phyloP scores from a whole-genome alignment of 257 asterid genomes.

The Agastache rugosa region DNA sequence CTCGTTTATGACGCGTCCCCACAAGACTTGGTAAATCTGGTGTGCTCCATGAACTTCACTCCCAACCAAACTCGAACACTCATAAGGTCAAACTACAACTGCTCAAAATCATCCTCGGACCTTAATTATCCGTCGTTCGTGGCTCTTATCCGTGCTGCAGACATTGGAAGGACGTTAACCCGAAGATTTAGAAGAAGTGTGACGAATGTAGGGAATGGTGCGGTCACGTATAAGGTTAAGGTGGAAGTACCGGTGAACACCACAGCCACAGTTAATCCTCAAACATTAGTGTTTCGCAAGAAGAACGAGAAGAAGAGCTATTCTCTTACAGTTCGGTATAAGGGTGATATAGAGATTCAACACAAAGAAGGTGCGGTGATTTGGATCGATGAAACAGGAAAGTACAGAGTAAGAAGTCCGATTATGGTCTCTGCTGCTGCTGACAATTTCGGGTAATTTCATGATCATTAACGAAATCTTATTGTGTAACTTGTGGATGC shows the following conservation, averaged over 20 bases:
- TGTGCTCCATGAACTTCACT: slow-evolving; percentile 52
- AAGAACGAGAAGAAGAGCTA: slow-evolving; percentile 45
- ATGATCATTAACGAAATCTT: neutral
- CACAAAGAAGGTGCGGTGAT: slow-evolving; percentile 40
- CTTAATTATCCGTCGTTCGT: slow-evolving; percentile 53
- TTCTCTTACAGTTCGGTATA: slow-evolving; percentile 36
- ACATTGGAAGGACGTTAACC: slow-evolving; percentile 22
- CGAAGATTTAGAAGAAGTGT: slow-evolving; percentile 41
- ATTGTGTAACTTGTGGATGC: neutral
- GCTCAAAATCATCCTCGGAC: slow-evolving; percentile 49
- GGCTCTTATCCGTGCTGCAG: slow-evolving; percentile 23
- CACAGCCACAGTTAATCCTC: slow-evolving; percentile 34
- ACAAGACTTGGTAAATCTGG: slow-evolving; percentile 48
- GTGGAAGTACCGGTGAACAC: slow-evolving; percentile 38
- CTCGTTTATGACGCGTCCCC: slow-evolving; percentile 41
- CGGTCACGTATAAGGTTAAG: slow-evolving; percentile 35
- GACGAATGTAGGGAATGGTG: slow-evolving; percentile 51
- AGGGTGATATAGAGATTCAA: neutral
- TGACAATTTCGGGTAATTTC: slow-evolving; percentile 18
- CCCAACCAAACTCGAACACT: slow-evolving; percentile 43
- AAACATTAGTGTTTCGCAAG: slow-evolving; percentile 39
- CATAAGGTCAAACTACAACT: slow-evolving; percentile 43
- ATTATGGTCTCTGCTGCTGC: slow-evolving; percentile 38
- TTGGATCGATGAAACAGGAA: slow-evolving; percentile 44
- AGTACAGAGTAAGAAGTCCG: slow-evolving; percentile 45